Evolutionary conservation across 495 filamentous ascomycete species (phyloP), one percentile per base, ranked within the genome.

Genomic region (Aspergillus affinis): DNA sequence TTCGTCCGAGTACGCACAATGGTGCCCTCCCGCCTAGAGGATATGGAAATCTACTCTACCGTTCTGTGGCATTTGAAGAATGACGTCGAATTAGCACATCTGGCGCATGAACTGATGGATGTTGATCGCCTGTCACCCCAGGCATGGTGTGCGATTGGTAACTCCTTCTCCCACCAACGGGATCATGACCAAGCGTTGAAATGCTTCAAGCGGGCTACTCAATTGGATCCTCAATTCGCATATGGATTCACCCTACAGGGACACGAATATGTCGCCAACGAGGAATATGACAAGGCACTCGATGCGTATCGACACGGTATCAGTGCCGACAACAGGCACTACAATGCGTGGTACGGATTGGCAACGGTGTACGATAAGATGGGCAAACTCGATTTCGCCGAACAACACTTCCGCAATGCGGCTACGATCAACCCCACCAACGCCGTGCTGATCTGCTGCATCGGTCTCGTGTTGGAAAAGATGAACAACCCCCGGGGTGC

Each of bases 31-130:
- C 85, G 89, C 19, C 79, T 92, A 50, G 88, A 93, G 63, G 93
- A 96, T 66, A 97, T 97, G 93, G 94, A 98, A 67, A 87, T 96
- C 20, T 98, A 94, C 72, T 97, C 93, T 4, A 98, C 95, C 13
- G 86, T 93, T n/a, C 84, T 98, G 8, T 98, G 94, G 94, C 91
- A 96, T 69, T 78, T 96, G 61, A 94, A 96, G 69, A 89, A 87
- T 64, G 94, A 97, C 62, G 88, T 90, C 7, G 91, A 97, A 27
- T 80, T 98, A 8, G 92, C 95, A 3, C 95, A 92, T 70, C 82
- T 98, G 17, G 88, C 94, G 2, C 95, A 97, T 65, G 89, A 94
- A 68, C 78, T 97, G 19, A 80, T 95, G 48, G 95, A 96, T 57
- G 70, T 85, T 12, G 92, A 92, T 50, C 92, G 91, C 67, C 81